phyloP scores from a whole-genome alignment of 306 rosid species.

The Castanea mollissima region DNA sequence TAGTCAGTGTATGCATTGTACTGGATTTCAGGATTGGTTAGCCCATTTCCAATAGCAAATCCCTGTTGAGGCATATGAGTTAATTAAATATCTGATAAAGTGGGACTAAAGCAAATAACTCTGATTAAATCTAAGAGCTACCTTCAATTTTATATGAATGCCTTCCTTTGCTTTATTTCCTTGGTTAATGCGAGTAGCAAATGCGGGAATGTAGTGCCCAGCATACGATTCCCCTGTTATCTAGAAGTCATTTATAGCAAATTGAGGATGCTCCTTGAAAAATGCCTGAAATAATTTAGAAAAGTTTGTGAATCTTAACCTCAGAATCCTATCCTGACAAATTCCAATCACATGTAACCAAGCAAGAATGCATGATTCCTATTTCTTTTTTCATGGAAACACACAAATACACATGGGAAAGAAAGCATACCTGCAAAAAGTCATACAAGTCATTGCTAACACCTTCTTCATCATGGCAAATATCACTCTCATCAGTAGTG shows the following conservation, averaged over 20 bases:
- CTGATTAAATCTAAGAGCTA: constrained; percentile 8
- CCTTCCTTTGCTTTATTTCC: constrained; percentile 88
- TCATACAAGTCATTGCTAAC: constrained; percentile 84
- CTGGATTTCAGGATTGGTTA: constrained; percentile 83
- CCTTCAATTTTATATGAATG: constrained; percentile 73
- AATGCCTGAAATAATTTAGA: constrained; percentile 55
- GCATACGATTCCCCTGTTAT: constrained; percentile 95
- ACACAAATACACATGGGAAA: background rate
- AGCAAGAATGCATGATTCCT: background rate
- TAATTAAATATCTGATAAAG: background rate
- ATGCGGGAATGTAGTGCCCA: constrained; percentile 93
- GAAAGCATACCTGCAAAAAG: constrained; percentile 70
- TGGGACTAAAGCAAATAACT: background rate
- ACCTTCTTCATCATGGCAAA: constrained; percentile 74
- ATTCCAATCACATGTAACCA: background rate
- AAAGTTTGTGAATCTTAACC: background rate
- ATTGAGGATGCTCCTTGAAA: constrained; percentile 64
- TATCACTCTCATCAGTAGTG: constrained; percentile 55
- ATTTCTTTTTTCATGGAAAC: background rate
- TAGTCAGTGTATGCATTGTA: constrained; percentile 73
- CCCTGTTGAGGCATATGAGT: constrained; percentile 51
- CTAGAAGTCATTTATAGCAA: constrained; percentile 67
- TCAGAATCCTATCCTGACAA: background rate
- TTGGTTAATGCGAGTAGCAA: constrained; percentile 76
- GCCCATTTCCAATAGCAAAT: constrained; percentile 89